Percentiles rank a stretch among this genome's conserved stretches.
These are phyloP conservation scores for Alternaria arbusti DNA, from an alignment of 2,329 filamentous ascomycete species.

Conservation along the genomic window DNA sequence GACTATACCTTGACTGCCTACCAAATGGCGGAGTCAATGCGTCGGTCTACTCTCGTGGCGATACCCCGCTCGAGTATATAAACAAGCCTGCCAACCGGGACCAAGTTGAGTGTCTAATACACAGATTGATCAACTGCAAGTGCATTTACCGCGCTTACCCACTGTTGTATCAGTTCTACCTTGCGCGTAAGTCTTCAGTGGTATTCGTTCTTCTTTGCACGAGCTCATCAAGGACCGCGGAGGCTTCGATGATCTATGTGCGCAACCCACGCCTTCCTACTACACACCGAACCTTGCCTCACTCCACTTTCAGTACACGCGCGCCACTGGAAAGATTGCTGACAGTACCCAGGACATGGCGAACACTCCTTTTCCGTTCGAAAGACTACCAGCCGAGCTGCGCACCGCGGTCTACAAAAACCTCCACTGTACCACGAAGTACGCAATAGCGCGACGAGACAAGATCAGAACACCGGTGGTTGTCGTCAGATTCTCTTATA, in stretches of 20 bases:
- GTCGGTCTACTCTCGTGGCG: background rate
- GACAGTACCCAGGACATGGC: background rate
- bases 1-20: background rate
- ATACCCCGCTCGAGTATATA: background rate
- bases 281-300: background rate
- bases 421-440: background rate
- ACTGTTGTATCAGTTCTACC: background rate
- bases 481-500: background rate
- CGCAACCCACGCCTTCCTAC: background rate
- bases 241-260: background rate
- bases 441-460: background rate
- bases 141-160: background rate
- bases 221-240: background rate
- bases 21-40: background rate
- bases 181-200: background rate
- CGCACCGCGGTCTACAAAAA: background rate
- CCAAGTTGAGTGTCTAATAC: background rate
- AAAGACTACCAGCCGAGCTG: background rate
- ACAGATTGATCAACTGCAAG: background rate
- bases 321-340: background rate
- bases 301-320: background rate
- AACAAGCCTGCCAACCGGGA: background rate
- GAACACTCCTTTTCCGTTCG: background rate
- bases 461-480: background rate
- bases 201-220: too few species aligned